A percentile compares a stretch with the other conserved stretches of the same genome.
phyloP scores from a whole-genome alignment of 2,329 filamentous ascomycete species.

The Lachnellula willkommii region DNA sequence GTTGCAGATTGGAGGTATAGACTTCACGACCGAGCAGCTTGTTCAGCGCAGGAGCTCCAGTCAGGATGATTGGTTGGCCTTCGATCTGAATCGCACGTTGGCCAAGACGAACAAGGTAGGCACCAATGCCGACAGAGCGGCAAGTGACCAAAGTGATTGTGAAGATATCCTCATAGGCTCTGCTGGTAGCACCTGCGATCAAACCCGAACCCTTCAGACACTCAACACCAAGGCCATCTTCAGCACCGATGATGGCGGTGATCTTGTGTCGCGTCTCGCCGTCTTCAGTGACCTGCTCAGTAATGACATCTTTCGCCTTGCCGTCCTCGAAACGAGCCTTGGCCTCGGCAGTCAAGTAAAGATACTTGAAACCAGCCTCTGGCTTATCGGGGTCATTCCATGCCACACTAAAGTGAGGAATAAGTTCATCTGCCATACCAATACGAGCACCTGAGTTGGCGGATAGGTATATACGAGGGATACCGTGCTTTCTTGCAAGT shows the following conservation, averaged over 20 bases:
- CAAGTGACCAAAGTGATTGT: slow-evolving; percentile 96
- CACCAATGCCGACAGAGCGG: slow-evolving; percentile 97
- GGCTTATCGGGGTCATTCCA: slow-evolving; percentile 84
- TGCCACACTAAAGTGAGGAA: slow-evolving; percentile 93
- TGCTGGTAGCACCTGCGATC: slow-evolving; percentile 94
- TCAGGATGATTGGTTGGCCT: slow-evolving; percentile 97
- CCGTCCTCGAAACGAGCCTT: slow-evolving; percentile 83
- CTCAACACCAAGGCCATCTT: slow-evolving; percentile 96
- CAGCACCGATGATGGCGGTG: slow-evolving; percentile 83
- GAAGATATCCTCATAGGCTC: slow-evolving; percentile 98
- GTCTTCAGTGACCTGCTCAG: slow-evolving; percentile 77
- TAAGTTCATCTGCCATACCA: slow-evolving; percentile 92
- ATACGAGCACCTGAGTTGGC: slow-evolving; percentile 98
- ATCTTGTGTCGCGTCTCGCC: slow-evolving; percentile 93
- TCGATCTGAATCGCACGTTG: slow-evolving; percentile 99
- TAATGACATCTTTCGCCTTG: slow-evolving; percentile 71
- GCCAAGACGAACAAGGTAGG: slow-evolving; percentile 94
- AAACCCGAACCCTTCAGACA: slow-evolving; percentile 95
- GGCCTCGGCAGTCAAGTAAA: slow-evolving; percentile 82
- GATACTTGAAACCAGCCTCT: slow-evolving; percentile 90
- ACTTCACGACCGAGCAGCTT: slow-evolving; percentile 97
- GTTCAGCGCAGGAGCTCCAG: slow-evolving; percentile 94
- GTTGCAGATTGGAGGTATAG: slow-evolving; percentile 97
- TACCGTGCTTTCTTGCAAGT: slow-evolving; percentile 85
- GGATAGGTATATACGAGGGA: slow-evolving; percentile 95